Base-by-base conservation (phyloP, 2,329 filamentous ascomycete species). In the Talaromyces pinophilus region DNA sequence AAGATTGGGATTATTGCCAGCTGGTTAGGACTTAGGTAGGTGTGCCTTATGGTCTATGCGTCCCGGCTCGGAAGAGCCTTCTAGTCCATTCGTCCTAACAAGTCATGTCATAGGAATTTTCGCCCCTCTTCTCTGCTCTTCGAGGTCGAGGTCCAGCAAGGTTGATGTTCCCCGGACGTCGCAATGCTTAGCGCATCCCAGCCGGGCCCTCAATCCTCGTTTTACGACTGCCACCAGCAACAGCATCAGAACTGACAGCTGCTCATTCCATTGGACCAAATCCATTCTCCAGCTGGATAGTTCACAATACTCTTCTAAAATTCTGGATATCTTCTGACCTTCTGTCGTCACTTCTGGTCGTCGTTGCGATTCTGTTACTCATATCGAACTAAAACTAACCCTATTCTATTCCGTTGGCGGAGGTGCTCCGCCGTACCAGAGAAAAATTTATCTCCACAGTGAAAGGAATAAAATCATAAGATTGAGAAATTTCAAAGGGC, bases 331-430 rank as follows among this genome's bases (percentile, higher is more conserved):
- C 52, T 19, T 7, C 15, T 54, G 25, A 33, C 28, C 25, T n/a
- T 33, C 28, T n/a, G 35, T 25, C n/a, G 33, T 38, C 35, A 19
- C 19, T n/a, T n/a, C 28, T 57, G 11, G 17, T 33, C 25, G 28
- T 28, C 57, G 35, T 35, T 46, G 25, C 28, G 59, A 48, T 46
- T 61, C 40, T 48, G 19, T 61, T 46, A 61, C 40, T 61, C 22
- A 30, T 30, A 25, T 33, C 28, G 10, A 46, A 28, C 19, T 60
- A 60, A 19, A 44, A 46, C 59, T 61, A 61, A 48, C 59, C 59
- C 59, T 62, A 62, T 62, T 57, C n/a, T 57, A 6, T 40, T 57
- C 54, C 60, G 50, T 38, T 62, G 60, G 60, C 48, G 46, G 60
- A 38, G 46, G 19, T 38, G 60, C 46, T 62, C 60, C 60, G 60